phyloP scores from a whole-genome alignment of 2,329 filamentous ascomycete genomes.

The Penicillium glabrum region DNA sequence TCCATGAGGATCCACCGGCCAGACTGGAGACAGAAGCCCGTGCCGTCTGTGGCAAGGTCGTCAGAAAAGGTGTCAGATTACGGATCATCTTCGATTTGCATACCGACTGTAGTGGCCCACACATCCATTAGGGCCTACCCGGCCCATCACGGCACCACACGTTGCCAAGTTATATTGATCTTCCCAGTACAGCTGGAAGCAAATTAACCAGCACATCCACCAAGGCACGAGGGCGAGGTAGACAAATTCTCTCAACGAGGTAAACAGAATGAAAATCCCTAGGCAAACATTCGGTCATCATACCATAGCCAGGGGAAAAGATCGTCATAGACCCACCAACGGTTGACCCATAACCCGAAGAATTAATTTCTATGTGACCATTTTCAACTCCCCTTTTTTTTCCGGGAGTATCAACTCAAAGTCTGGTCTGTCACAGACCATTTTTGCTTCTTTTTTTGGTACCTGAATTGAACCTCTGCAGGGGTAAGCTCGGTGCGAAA shows the following conservation, averaged over 20 bases:
- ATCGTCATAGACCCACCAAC: constrained; percentile 15
- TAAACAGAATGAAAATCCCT: constrained; percentile 11
- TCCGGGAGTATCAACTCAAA: background rate
- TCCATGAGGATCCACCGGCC: constrained; percentile 7
- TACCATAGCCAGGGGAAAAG: constrained; percentile 9
- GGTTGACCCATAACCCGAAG: constrained; percentile 10
- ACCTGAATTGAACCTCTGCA: background rate
- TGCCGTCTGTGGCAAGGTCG: constrained; percentile 13
- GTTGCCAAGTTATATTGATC: background rate
- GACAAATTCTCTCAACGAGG: constrained; percentile 1
- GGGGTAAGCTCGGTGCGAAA: background rate
- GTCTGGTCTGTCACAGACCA: background rate
- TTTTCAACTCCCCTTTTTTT: constrained; percentile 6
- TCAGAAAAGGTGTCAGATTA: constrained; percentile 15
- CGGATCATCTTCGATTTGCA: constrained; percentile 8
- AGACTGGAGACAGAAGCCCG: constrained; percentile 9
- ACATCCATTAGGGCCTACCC: background rate
- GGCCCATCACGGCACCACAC: background rate
- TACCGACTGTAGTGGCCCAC: constrained; percentile 5
- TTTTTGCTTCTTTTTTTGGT: background rate
- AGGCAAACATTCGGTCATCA: constrained; percentile 8
- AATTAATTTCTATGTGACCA: constrained; percentile 4
- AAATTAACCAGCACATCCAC: background rate
- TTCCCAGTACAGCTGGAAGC: background rate
- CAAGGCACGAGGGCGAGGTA: constrained; percentile 6